Evolutionary conservation across 2,329 filamentous ascomycete genomes (phyloP).

Genomic region (Neofusicoccum laricinum): DNA sequence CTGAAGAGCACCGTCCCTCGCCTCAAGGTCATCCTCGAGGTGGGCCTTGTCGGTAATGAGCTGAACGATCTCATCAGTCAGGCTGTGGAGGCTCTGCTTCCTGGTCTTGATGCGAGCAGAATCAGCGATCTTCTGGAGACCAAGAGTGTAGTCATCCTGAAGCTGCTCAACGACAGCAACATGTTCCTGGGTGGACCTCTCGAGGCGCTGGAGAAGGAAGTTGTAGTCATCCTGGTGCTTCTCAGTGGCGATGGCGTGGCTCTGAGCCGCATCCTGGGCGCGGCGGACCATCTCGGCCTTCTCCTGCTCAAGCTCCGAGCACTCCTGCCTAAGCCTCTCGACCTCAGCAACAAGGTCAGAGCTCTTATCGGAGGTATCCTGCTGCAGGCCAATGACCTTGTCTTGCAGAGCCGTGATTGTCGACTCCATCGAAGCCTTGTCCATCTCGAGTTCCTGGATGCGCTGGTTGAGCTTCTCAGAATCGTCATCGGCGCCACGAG

Average conservation of each 20-base stretch:
- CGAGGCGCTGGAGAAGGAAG: conserved; percentile 4
- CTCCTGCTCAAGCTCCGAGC: conserved; percentile 4
- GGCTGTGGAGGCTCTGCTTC: conserved; percentile 5
- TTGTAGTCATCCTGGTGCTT: not conserved
- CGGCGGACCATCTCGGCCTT: not conserved
- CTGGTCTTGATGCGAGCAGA: conserved; percentile 2
- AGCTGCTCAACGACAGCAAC: not conserved
- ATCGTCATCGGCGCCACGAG: not conserved
- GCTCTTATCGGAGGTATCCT: conserved; percentile 4
- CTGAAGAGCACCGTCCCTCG: not conserved
- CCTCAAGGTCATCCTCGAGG: not conserved
- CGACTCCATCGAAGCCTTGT: conserved; percentile 10
- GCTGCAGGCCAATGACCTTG: conserved; percentile 10
- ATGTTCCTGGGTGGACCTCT: not conserved
- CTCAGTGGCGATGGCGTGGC: not conserved
- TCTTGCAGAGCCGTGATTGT: conserved; percentile 12
- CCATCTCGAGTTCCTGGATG: conserved; percentile 9
- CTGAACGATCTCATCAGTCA: not conserved
- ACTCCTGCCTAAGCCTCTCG: conserved; percentile 2
- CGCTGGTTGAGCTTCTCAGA: not conserved
- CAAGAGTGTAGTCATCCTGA: not conserved
- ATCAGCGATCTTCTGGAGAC: not conserved
- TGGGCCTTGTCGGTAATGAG: conserved; percentile 1
- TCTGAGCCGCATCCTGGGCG: conserved; percentile 1
- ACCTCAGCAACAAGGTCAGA: conserved; percentile 11